Conservation (phyloP, 1,284 basidiomycete species). For the Moniliella sp. region DNA sequence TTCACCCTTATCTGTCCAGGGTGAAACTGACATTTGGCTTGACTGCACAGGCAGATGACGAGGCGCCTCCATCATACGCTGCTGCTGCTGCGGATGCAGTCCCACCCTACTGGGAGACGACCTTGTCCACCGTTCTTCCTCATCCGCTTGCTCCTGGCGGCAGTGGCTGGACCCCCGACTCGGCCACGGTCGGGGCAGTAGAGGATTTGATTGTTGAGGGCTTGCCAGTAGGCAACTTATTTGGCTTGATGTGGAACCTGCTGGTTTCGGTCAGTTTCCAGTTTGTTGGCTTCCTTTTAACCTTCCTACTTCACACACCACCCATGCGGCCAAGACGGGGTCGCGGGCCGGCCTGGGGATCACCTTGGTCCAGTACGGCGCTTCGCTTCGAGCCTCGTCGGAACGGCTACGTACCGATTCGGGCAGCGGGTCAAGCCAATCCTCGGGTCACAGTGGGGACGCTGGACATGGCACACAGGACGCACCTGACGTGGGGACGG, state of each 20-base stretch:
- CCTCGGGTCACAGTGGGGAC: too few species aligned
- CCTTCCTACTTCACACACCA: constrained; percentile 37
- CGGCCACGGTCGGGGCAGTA: constrained; percentile 19
- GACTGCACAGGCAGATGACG: too few species aligned
- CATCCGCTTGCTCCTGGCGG: constrained; percentile 39
- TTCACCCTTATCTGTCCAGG: constrained; percentile 37
- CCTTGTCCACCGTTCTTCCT: constrained; percentile 43
- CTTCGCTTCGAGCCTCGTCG: too few species aligned
- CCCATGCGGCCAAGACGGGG: constrained; percentile 80
- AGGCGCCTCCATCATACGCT: constrained; percentile 66
- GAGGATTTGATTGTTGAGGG: constrained; percentile 43
- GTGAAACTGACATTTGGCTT: too few species aligned
- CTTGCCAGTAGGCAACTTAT: constrained; percentile 42
- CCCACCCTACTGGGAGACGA: constrained; percentile 96
- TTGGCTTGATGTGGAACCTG: constrained; percentile 55
- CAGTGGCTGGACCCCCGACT: constrained; percentile 27
- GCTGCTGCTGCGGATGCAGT: constrained; percentile 65
- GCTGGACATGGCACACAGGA: constrained; percentile 18
- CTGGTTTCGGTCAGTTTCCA: constrained; percentile 93
- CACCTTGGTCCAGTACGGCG: constrained; percentile 65
- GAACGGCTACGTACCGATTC: too few species aligned
- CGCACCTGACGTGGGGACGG: constrained; percentile 24
- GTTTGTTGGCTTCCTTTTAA: constrained; percentile 47
- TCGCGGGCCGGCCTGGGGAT: constrained; percentile 80
- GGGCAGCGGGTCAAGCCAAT: constrained; percentile 15